Percentiles rank a stretch among this genome's conserved stretches.
Evolutionary conservation across 2,329 filamentous ascomycete species (phyloP).

Genomic region (Penicillium palitans): DNA sequence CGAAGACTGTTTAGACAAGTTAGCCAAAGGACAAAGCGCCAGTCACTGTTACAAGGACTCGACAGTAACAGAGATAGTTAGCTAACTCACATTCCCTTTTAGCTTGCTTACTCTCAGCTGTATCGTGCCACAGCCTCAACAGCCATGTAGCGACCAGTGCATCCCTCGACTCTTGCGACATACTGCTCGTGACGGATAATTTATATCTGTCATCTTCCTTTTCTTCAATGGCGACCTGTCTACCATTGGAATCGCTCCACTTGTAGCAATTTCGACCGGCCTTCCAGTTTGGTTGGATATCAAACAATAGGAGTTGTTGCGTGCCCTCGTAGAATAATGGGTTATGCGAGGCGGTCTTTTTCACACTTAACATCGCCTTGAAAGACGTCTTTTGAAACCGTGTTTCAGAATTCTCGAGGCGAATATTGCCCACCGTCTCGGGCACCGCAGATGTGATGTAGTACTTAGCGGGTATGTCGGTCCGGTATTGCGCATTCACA

Average conservation of each 20-base stretch:
- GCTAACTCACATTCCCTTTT: conserved; percentile 16
- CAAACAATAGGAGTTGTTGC: conserved; percentile 2
- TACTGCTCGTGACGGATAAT: conserved; percentile 5
- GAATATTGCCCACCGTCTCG: conserved; percentile 17
- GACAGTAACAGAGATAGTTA: background rate
- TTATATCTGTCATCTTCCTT: background rate
- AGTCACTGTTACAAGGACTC: background rate
- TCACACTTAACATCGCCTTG: background rate
- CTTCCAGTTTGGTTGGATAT: conserved; percentile 3
- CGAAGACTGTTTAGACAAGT: background rate
- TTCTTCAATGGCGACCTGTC: conserved; percentile 6
- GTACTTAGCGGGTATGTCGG: conserved; percentile 16
- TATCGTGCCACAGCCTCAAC: conserved; percentile 19
- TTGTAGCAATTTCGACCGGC: conserved; percentile 9
- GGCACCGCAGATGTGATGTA: conserved; percentile 14
- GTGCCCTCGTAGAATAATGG: background rate
- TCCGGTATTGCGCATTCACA: conserved; percentile 18
- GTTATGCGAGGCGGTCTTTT: background rate
- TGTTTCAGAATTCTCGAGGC: conserved; percentile 7
- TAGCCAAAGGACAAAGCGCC: background rate
- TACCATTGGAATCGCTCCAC: conserved; percentile 5
- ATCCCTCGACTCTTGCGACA: conserved; percentile 14
- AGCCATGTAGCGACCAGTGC: conserved; percentile 21
- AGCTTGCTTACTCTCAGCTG: conserved; percentile 19
- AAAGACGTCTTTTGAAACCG: conserved; percentile 6